Base-by-base conservation (phyloP, 306 rosid genomes). In the Pyrus communis region DNA sequence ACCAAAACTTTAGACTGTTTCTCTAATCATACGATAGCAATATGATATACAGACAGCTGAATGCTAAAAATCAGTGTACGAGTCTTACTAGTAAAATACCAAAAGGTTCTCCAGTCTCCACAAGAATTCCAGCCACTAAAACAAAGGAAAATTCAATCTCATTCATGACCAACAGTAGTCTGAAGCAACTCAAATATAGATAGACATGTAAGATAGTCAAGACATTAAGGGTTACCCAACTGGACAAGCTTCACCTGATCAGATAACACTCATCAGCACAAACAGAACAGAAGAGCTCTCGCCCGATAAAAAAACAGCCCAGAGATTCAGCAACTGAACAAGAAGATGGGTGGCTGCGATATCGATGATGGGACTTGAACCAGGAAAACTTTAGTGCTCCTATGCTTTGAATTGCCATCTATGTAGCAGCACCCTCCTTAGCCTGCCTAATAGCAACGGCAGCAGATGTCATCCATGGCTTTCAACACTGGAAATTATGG, bases 341-440 rank as follows among this genome's bases (percentile, higher is more conserved):
- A 61, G 69, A 80, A 68, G 76, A 93, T 88, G 95, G 86, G 80
- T 6, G 91, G 96, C 9, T 91, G 97, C 84, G 65, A 60, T 70
- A 46, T 49, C 12, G 70, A 84, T 59, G 97, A 33, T 33, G 94
- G 58, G 5, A 49, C 62, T 81, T 94, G 79, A 88, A 94, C 33
- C 93, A 73, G 58, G 60, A 90, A 1, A 86, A 85, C 43, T 94
- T 89, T 86, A 90, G 88, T 78, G 81, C 81, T 73, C 98, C 98
- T 0, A 78, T 94, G 90, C 98, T 97, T 61, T 94, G 98, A 97
- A 87, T 94, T 38, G 98, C 96, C 58, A 67, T 90, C 64, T 94
- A 91, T 77, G 89, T 90, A 80, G 94, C 88, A 28, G 86, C 87
- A 78, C 97, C 97, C 69, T 87, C 97, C 18, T 55, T 86, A 1